Evolutionary conservation across 176 grass and related monocot species (phyloP).

Genomic region (Carex myosuroides): DNA sequence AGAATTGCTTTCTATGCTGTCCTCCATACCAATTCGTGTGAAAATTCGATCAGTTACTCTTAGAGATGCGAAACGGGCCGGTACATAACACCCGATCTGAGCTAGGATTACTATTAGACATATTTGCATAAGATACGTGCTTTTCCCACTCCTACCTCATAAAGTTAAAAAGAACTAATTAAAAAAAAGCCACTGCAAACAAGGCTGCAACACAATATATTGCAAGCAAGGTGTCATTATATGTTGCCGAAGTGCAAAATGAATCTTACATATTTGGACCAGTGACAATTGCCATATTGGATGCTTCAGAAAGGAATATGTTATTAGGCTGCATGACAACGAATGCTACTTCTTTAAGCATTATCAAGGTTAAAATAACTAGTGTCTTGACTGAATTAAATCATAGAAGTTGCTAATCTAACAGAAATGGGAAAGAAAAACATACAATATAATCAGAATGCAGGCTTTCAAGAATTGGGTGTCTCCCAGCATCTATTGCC

Average conservation of each 20-base stretch:
- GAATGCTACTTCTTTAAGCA: constrained; percentile 12
- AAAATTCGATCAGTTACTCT: constrained; percentile 80
- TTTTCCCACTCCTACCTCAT: constrained; percentile 88
- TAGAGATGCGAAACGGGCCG: constrained; percentile 91
- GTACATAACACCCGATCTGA: constrained; percentile 90
- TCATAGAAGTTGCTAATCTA: neutral
- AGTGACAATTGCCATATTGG: constrained; percentile 92
- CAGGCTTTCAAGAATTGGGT: constrained; percentile 88
- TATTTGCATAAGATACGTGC: constrained; percentile 98
- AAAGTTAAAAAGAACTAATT: neutral
- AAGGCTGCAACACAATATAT: neutral
- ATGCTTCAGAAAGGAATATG: constrained; percentile 94
- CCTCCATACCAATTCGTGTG: constrained; percentile 75
- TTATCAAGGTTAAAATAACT: constrained; percentile 5
- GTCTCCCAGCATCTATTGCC: constrained; percentile 87
- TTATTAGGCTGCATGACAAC: constrained; percentile 65
- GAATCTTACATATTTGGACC: constrained; percentile 84
- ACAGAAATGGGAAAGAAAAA: constrained; percentile 11
- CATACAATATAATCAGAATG: constrained; percentile 79
- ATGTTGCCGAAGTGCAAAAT: neutral
- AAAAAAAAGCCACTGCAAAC: neutral
- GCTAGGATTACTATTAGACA: constrained; percentile 91
- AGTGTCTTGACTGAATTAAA: neutral
- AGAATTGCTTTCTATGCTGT: constrained; percentile 88
- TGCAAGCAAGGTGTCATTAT: neutral